Percentiles rank a stretch among this genome's conserved stretches.
phyloP scores from a whole-genome alignment of 805 yeast species.

The Myxozyma melibiosi region DNA sequence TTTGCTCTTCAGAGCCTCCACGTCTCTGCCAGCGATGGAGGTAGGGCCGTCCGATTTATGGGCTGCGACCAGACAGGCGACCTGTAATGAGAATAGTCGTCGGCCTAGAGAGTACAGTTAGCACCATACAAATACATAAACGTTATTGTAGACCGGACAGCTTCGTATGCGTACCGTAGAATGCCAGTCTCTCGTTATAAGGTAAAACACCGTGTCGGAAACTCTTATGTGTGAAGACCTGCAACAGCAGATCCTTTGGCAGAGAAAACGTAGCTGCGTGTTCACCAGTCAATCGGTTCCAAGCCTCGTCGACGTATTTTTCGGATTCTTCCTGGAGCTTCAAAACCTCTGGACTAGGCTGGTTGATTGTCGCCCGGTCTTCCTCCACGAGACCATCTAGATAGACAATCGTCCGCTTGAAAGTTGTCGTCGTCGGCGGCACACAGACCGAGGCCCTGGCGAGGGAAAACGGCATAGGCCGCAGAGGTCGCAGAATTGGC shows the following conservation, averaged over 20 bases:
- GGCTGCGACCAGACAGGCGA: conserved; percentile 13
- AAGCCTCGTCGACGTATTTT: conserved; percentile 11
- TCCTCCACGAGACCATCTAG: conserved; percentile 17
- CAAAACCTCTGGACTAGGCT: conserved; percentile 4
- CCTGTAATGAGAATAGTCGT: conserved; percentile 20
- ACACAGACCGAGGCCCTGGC: background rate
- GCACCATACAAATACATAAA: background rate
- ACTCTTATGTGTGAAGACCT: conserved; percentile 88
- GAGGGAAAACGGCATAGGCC: background rate
- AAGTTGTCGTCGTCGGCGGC: conserved; percentile 4
- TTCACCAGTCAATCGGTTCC: conserved; percentile 20
- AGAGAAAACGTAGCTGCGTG: conserved; percentile 50
- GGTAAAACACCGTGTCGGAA: conserved; percentile 91
- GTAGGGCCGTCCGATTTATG: conserved; percentile 11
- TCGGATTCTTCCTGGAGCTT: background rate
- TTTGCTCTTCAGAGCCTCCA: conserved; percentile 14
- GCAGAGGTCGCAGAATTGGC: conserved; percentile 2
- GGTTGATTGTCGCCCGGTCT: conserved; percentile 7
- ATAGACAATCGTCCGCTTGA: conserved; percentile 17
- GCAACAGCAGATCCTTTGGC: conserved; percentile 65
- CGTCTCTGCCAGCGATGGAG: conserved; percentile 23
- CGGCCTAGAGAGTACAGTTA: conserved; percentile 11
- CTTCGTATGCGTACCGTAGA: conserved; percentile 44
- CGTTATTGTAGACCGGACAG: background rate
- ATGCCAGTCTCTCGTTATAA: conserved; percentile 80